Base-by-base conservation (phyloP, 2,329 filamentous ascomycete genomes). In the Pseudogymnoascus verrucosus region DNA sequence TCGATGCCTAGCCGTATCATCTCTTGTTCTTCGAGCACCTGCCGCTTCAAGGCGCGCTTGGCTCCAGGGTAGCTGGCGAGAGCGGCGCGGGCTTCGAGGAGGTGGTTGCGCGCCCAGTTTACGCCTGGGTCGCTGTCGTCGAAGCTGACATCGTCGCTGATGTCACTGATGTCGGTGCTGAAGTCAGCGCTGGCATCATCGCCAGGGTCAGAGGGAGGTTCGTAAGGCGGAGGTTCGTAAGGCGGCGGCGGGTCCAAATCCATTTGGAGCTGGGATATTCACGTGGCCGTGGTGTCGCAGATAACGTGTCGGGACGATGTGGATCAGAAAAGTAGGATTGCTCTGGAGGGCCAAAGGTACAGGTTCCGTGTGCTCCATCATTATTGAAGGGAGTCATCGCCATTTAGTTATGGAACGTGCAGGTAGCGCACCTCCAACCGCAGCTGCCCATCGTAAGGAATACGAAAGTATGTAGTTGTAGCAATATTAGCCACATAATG, bases 1-100 rank as follows among this genome's bases (percentile, higher is more conserved):
- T 34, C 51, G 10, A 57, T 34, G 26, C 28, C 51, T 19, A 57
- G 51, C 5, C 51, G 51, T 57, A 57, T 14, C 26, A 19, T 12
- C 28, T 57, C 51, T 34, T 31, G 28, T 57, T 57, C 51, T 57
- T 57, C 51, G 11, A 57, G 51, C n/a, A 57, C 51, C 28, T 57
- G 51, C n/a, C 51, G 51, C 51, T 34, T 19, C 11, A 57, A 28
- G 28, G 28, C 16, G 10, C 51, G 51, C 34, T 11, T 57, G 51
- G 51, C 16, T 21, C 14, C 3, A 16, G 10, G n/a, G 16, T 57
- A 57, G 28, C 51, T 57, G 5, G 51, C 51, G 28, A 57, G 28
- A 57, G 51, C 51, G 11, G 28, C 19, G 51, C 51, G 51, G 51
- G 51, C 51, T 11, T 34, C 51, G n/a, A 34, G n/a, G 28, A 57